Evolutionary conservation across 495 filamentous ascomycete genomes (phyloP), one percentile per base, ranked within the genome.

Genomic region (Emericellopsis terricola): DNA sequence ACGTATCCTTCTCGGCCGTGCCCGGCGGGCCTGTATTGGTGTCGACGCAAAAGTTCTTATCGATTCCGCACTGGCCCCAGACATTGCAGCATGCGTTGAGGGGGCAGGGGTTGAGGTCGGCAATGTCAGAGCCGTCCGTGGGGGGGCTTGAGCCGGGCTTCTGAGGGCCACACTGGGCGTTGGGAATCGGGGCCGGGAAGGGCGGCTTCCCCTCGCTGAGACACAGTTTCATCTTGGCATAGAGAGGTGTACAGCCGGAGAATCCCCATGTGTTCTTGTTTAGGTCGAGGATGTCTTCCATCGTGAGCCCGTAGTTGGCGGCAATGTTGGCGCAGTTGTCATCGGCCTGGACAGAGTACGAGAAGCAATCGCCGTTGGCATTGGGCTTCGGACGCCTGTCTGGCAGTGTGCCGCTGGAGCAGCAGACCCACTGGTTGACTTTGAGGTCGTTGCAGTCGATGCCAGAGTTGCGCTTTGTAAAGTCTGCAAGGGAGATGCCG

Each of bases 251-350:
- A 42, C 68, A 72, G 24, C 59, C 61, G 13, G 31, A 42, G 62
- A 63, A 70, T 21, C 51, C 65, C 63, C 64, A 70, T 8, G 60
- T 66, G 1, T 54, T 39, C 15, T 50, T 51, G 47, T 69, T 69
- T 34, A 39, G 59, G 0, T 16, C 26, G 4, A 58, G 49, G 4
- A 69, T 36, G 0, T 60, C 36, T 3, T 37, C 46, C 7, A 36
- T 36, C 7, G 55, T 52, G 3, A 69, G 13, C n/a, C 41, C 36
- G 40, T 51, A 29, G 2, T 37, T 37, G 2, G 42, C 48, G 6
- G 39, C 52, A 1, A 62, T 36, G n/a, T n/a, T 20, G 8, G 10
- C 4, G 43, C 57, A 62, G n/a, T 24, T 40, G 28, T 69, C 65
- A 2, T 42, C 44, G 0, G 33, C 7, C 13, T 42, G 10, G 11